Evolutionary conservation across 2,329 filamentous ascomycete genomes (phyloP), one percentile per base, ranked within the genome.

Genomic region (Diaporthe capsici): DNA sequence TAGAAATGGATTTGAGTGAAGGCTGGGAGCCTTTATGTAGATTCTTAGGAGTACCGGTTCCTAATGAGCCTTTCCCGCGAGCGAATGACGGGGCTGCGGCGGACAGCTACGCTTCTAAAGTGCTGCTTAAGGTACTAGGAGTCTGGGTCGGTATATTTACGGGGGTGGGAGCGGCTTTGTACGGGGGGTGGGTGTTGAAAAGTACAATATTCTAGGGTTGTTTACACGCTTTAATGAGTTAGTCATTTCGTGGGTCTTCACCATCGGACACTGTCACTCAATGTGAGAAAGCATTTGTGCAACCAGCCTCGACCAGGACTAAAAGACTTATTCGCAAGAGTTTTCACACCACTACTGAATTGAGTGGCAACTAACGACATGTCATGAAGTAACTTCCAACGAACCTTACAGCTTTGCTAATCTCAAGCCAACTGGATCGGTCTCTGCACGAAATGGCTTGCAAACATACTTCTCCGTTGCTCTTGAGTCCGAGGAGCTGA

Each of bases 11-110:
- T 15, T 77, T 79, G 6, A 77, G 78, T 6, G 73, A 75, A 2
- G 73, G 73, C 1, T 75, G 73, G 73, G 55, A 20, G 31, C 65
- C 65, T 1, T 39, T 75, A 55, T 75, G 73, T 8, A 47, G 63
- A 22, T 60, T 75, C n/a, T 25, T 75, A 9, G 44, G 49, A 7
- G 65, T 71, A n/a, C 65, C 73, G 2, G 44, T 75, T 4, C 73
- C 73, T 9, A 5, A 61, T 1, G 44, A 63, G 25, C 74, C 74
- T 28, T 79, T 82, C 6, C 80, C 80, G 0, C 76, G 76, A 15
- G 77, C 79, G 3, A 82, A 82, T 42, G 80, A 81, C n/a, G 78
- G 73, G 0, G 76, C 80, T 28, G 80, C 81, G 2, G 77, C 78
- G 0, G 72, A 80, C 31, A 73, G 71, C 12, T 79, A 78, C 31